Base-by-base conservation (phyloP, 2,329 filamentous ascomycete genomes). In the Albifimbria verrucaria region DNA sequence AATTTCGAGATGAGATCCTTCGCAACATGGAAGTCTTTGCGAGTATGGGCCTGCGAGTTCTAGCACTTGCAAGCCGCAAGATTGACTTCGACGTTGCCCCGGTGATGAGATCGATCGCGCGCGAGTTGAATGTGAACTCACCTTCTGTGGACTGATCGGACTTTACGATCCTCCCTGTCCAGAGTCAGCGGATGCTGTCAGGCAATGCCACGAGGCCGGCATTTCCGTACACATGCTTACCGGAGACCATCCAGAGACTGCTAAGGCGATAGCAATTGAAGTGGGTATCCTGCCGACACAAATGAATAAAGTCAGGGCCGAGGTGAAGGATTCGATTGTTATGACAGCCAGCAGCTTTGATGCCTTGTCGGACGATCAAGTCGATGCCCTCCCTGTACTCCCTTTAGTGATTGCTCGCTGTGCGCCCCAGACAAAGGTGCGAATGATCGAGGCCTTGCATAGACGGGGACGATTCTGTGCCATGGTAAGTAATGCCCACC, bases 381-480 rank as follows among this genome's bases (percentile, higher is more conserved):
- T 89, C 28, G 86, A 89, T 57, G 61, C 73, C 11, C 75, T 89
- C 9, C 84, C 85, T 1, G 79, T 85, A 3, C 70, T 89, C 1
- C 86, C 86, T 3, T 73, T 89, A 2, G 86, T 89, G 4, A 85
- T 89, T 55, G 86, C 86, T 32, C 78, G 86, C 23, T 89, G 86
- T 61, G 83, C 85, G 3, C 87, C 87, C 12, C 78, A 81, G 48
- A 89, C 86, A 15, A 89, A 89, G 65, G 85, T 87, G 11, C 78
- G 86, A 49, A 89, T 89, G 86, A 87, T 89, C 55, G 83, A 87
- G 56, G 85, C 86, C 18, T 77, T 89, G 15, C 86, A 88, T 63
- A 77, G 86, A 20, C 79, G 86, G 24, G 77, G 77, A 44, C 75
- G 73, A 28, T 89, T 85, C 66, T 83, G 80, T 49, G 86, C 85